Evolutionary conservation across 208 protist genomes (phyloP).

Genomic region (Willaertia magna): DNA sequence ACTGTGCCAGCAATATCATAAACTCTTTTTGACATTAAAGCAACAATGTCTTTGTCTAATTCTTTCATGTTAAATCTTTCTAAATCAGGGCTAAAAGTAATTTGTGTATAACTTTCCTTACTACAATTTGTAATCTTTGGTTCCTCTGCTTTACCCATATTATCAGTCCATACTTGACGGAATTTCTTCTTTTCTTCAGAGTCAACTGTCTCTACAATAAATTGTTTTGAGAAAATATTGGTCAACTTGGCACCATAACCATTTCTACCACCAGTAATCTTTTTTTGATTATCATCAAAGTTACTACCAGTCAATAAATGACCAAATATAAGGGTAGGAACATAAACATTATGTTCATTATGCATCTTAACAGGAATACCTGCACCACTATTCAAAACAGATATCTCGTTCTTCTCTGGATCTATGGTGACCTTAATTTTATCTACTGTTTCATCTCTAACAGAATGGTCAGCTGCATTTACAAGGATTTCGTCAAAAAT

Average conservation of each 20-base stretch:
- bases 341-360: conserved; percentile 87
- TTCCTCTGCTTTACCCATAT: conserved; percentile 84
- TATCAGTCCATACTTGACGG: conserved; percentile 86
- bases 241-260: conserved; percentile 98
- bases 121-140: conserved; percentile 62
- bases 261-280: conserved; percentile 85
- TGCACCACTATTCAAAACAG: conserved; percentile 94
- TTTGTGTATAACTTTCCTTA: conserved; percentile 83
- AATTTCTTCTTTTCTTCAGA: conserved; percentile 69
- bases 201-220: conserved; percentile 92
- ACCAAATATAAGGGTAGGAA: conserved; percentile 99
- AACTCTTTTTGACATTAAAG: conserved; percentile 89
- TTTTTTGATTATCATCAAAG: conserved; percentile 95
- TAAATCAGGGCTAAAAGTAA: conserved; percentile 98
- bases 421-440: conserved; percentile 88
- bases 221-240: conserved; percentile 97
- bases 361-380: conserved; percentile 94
- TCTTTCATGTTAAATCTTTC: conserved; percentile 79
- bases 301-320: conserved; percentile 96
- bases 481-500: conserved; percentile 99
- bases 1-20: conserved; percentile 93
- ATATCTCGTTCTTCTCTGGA: conserved; percentile 64
- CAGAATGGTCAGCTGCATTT: conserved; percentile 99
- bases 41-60: conserved; percentile 89
- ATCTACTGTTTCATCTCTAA: conserved; percentile 79